phyloP scores from a whole-genome alignment of 106 monocot species.

The Phalaenopsis aphrodite region DNA sequence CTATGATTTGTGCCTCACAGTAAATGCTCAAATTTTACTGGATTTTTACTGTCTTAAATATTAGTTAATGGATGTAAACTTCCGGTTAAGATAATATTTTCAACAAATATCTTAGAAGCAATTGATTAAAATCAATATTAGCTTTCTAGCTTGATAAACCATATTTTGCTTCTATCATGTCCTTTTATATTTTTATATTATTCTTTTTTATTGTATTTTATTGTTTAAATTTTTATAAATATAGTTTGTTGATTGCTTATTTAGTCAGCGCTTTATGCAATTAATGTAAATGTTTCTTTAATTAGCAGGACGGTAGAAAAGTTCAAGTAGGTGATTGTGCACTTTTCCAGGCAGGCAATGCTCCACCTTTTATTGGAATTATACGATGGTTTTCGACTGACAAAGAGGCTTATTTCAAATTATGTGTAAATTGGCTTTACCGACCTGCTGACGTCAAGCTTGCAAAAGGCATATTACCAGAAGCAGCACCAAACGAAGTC shows the following conservation, averaged over 20 bases:
- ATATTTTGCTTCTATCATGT: not conserved
- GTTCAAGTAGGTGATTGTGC: slow-evolving; percentile 88
- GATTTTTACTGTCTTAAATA: not conserved
- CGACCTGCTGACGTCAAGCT: slow-evolving; percentile 85
- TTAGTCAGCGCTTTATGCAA: not conserved
- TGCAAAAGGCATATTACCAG: slow-evolving; percentile 51
- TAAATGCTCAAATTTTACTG: not conserved
- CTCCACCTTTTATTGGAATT: slow-evolving; percentile 88
- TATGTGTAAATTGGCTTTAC: slow-evolving; percentile 96
- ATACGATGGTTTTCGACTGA: slow-evolving; percentile 57
- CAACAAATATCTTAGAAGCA: not conserved
- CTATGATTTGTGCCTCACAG: not conserved
- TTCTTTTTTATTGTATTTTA: not conserved
- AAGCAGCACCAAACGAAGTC: slow-evolving; percentile 89
- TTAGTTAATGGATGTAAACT: not conserved
- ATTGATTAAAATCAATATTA: not conserved
- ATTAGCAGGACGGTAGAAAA: slow-evolving; percentile 65
- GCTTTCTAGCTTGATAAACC: not conserved
- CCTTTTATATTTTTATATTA: not conserved
- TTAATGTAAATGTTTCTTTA: not conserved
- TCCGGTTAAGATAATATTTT: not conserved
- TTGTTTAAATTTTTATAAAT: not conserved
- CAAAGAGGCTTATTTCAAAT: slow-evolving; percentile 49
- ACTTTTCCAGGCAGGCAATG: slow-evolving; percentile 80
- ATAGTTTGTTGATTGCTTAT: not conserved